A percentile compares a stretch with the other conserved stretches of the same genome.
These are phyloP conservation scores for Russula vinacea DNA, from an alignment of 768 basidiomycete genomes.

Conservation along the genomic window DNA sequence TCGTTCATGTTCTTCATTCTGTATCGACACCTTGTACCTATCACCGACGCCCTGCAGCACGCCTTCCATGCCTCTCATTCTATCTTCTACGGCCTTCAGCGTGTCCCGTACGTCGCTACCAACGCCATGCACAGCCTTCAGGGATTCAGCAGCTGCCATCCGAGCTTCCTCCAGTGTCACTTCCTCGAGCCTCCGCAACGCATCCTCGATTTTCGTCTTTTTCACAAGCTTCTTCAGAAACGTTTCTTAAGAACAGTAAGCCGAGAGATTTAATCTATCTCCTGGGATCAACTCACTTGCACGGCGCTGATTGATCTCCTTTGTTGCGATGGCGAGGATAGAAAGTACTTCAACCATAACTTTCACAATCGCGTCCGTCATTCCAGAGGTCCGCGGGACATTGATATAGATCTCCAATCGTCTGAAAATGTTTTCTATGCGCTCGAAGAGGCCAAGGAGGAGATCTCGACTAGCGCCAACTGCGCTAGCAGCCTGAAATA, in stretches of 20 bases:
- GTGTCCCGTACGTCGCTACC: too few species aligned
- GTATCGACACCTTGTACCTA: not conserved
- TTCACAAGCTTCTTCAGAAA: slow-evolving; percentile 1
- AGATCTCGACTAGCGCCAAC: not conserved
- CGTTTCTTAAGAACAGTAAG: not conserved
- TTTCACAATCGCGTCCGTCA: not conserved
- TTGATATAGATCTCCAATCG: not conserved
- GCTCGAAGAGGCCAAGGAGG: not conserved
- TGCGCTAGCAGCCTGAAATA: not conserved
- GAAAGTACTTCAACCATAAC: slow-evolving; percentile 9
- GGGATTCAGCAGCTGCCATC: not conserved
- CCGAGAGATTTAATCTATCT: fast-evolving
- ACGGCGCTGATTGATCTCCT: not conserved
- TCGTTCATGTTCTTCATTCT: not conserved
- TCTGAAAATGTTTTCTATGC: not conserved
- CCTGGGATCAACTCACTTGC: not conserved
- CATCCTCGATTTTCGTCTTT: not conserved
- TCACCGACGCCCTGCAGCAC: too few species aligned
- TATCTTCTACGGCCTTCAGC: too few species aligned
- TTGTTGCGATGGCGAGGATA: slow-evolving; percentile 9
- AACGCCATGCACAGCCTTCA: not conserved
- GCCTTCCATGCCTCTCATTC: too few species aligned
- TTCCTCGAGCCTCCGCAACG: not conserved
- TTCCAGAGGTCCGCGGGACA: not conserved
- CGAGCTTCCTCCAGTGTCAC: slow-evolving; percentile 1